Conservation (phyloP, 148 eudicot species). For the Rhododendron simsii region DNA sequence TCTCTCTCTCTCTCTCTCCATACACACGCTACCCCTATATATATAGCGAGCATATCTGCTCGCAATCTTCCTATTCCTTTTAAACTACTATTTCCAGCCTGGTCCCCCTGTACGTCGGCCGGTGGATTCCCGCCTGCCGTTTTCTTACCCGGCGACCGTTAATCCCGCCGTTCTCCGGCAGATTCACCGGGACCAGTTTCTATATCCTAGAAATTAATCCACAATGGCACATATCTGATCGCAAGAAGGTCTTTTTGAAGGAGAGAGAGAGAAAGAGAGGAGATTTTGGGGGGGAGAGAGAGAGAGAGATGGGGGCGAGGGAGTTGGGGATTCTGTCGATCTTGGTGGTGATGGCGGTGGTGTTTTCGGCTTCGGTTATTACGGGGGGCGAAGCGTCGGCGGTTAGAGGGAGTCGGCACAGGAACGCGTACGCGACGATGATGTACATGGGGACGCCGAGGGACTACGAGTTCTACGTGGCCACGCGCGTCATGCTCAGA, state of each 20-base stretch:
- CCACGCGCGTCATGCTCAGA: constrained; percentile 84
- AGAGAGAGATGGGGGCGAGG: neutral
- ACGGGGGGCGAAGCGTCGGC: constrained; percentile 4
- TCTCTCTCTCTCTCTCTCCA: neutral
- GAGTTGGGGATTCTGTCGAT: neutral
- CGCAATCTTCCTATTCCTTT: neutral
- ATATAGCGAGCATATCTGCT: neutral
- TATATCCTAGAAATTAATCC: neutral
- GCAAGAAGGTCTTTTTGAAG: neutral
- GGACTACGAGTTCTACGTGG: constrained; percentile 91
- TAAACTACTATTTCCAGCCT: neutral
- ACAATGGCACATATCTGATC: neutral
- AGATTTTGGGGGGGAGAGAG: neutral
- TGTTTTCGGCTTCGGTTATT: neutral
- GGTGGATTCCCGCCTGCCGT: neutral
- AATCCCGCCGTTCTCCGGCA: neutral
- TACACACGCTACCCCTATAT: neutral
- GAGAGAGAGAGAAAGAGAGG: neutral
- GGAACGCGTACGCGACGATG: constrained; percentile 93
- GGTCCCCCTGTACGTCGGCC: neutral
- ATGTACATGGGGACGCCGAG: constrained; percentile 99
- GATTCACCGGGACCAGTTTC: neutral
- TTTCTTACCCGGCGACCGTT: neutral
- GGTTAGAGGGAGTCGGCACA: constrained; percentile 12
- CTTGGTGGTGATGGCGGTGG: neutral